These are phyloP conservation scores for Cladosporium velox DNA, from an alignment of 2,329 filamentous ascomycete genomes.

Conservation along the genomic window DNA sequence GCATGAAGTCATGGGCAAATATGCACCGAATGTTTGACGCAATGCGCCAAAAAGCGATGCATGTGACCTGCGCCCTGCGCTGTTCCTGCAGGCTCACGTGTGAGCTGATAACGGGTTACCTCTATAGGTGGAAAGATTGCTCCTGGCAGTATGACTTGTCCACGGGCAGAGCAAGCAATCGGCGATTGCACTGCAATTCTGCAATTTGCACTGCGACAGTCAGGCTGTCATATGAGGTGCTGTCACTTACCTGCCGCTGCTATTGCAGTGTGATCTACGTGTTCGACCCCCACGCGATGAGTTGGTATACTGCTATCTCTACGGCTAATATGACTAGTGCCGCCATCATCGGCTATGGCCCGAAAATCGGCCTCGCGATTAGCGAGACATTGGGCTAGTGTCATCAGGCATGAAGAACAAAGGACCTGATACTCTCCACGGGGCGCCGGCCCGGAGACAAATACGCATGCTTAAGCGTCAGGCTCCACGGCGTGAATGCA, in stretches of 20 bases:
- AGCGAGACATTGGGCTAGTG: background rate
- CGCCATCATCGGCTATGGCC: background rate
- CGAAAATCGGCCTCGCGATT: background rate
- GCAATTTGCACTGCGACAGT: background rate
- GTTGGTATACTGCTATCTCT: background rate
- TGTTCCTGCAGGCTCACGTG: conserved; percentile 12
- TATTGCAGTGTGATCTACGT: background rate
- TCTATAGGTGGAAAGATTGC: conserved; percentile 2
- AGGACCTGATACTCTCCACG: background rate
- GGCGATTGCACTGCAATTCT: background rate
- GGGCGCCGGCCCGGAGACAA: background rate
- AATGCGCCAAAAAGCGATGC: background rate
- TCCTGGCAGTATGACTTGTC: background rate
- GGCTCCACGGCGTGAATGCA: background rate
- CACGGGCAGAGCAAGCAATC: background rate
- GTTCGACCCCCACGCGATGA: background rate
- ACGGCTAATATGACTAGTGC: background rate
- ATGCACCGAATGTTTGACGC: background rate
- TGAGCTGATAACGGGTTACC: background rate
- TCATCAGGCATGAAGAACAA: background rate
- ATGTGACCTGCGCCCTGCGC: background rate
- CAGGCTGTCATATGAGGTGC: background rate
- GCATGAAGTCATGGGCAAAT: background rate
- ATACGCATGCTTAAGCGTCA: background rate
- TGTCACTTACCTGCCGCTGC: background rate